phyloP scores from a whole-genome alignment of 805 yeast genomes.

The Candida germanica region DNA sequence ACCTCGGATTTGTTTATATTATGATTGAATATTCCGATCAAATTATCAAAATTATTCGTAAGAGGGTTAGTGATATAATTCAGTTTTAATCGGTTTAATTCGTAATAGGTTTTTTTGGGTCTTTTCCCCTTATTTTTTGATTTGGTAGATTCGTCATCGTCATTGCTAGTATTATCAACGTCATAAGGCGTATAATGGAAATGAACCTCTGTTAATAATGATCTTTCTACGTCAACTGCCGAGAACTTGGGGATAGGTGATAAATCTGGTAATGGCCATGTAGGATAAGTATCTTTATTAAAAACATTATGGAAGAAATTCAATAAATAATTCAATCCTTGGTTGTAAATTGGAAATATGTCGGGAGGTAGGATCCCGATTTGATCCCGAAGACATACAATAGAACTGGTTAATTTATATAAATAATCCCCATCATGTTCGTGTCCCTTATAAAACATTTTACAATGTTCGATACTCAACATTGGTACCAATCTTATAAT shows the following conservation, averaged over 20 bases:
- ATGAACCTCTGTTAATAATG: conserved; percentile 70
- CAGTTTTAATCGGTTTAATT: conserved; percentile 58
- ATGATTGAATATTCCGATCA: conserved; percentile 50
- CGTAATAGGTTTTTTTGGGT: conserved; percentile 44
- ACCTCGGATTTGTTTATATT: conserved; percentile 15
- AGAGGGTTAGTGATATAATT: conserved; percentile 71
- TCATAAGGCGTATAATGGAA: conserved; percentile 55
- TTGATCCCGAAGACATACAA: conserved; percentile 75
- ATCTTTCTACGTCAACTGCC: conserved; percentile 75
- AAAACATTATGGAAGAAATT: conserved; percentile 54
- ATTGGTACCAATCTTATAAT: conserved; percentile 69
- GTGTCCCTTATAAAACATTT: conserved; percentile 36
- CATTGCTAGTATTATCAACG: conserved; percentile 19
- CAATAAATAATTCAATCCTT: conserved; percentile 57
- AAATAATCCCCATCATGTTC: conserved; percentile 39
- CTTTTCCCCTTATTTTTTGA: conserved; percentile 1
- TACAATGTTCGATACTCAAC: conserved; percentile 82
- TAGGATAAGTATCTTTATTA: conserved; percentile 23
- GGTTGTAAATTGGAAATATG: conserved; percentile 68
- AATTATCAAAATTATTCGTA: conserved; percentile 43
- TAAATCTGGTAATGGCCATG: conserved; percentile 82
- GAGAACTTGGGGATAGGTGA: conserved; percentile 60
- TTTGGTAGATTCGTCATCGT: conserved; percentile 8
- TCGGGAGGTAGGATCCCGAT: conserved; percentile 83
- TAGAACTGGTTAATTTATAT: conserved; percentile 72